Evolutionary conservation across 345 rosid genomes (phyloP).

Genomic region (Hirschfeldia incana): DNA sequence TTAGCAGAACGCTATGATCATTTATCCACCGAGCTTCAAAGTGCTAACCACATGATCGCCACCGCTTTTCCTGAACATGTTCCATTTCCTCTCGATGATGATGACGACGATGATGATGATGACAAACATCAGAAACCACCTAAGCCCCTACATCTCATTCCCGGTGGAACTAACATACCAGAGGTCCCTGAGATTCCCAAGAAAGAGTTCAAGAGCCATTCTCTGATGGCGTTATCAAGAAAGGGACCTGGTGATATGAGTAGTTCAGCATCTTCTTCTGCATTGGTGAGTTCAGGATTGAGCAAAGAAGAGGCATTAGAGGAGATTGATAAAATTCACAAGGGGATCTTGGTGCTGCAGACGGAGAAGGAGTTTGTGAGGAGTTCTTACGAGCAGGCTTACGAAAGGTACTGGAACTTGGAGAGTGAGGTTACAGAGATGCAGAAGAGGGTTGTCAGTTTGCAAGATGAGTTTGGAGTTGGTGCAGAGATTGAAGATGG

Average conservation of each 20-base stretch:
- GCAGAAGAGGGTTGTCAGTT: conserved; percentile 54
- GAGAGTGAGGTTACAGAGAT: conserved; percentile 55
- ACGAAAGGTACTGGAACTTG: conserved; percentile 50
- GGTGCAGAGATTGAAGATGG: conserved; percentile 59
- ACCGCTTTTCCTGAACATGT: conserved; percentile 71
- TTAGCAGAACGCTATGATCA: conserved; percentile 75
- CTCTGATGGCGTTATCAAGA: conserved; percentile 29
- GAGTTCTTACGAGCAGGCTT: conserved; percentile 53
- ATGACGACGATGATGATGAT: conserved; percentile 11
- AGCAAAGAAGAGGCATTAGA: conserved; percentile 54
- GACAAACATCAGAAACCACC: conserved; percentile 23
- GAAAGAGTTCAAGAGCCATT: conserved; percentile 48
- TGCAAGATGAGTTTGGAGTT: conserved; percentile 76
- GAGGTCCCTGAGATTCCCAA: conserved; percentile 51
- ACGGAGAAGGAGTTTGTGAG: conserved; percentile 78
- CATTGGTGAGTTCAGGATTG: conserved; percentile 49
- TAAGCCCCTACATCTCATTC: conserved; percentile 15
- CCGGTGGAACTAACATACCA: conserved; percentile 38
- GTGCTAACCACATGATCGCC: conserved; percentile 75
- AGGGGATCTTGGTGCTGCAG: conserved; percentile 63
- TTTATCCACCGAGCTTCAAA: conserved; percentile 68
- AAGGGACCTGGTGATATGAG: conserved; percentile 40
- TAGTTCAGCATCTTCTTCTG: background rate
- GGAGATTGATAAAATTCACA: conserved; percentile 68
- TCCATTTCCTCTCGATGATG: conserved; percentile 39